A percentile compares a stretch with the other conserved stretches of the same genome.
These are phyloP conservation scores for Fraxinus latifolia DNA, from an alignment of 305 asterid species.

Conservation along the genomic window DNA sequence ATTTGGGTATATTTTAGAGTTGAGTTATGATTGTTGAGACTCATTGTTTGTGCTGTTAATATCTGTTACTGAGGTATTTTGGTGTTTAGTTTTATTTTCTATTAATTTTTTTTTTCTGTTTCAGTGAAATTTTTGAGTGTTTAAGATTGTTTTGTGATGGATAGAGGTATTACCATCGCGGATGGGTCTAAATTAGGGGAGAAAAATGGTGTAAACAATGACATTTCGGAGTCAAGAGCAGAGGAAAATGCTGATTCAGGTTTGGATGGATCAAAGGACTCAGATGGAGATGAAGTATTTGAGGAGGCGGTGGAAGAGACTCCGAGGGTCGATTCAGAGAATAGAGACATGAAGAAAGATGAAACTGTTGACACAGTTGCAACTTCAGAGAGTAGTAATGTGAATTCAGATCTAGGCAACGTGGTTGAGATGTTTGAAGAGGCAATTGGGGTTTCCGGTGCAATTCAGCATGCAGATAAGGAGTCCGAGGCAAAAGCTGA, in stretches of 20 bases:
- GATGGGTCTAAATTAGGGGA: slow-evolving; percentile 42
- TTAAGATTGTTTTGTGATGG: slow-evolving; percentile 53
- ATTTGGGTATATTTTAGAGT: not conserved
- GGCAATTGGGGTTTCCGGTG: slow-evolving; percentile 35
- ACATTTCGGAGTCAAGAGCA: slow-evolving; percentile 22
- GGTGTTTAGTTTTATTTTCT: not conserved
- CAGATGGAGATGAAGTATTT: slow-evolving; percentile 46
- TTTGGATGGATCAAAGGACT: slow-evolving; percentile 38
- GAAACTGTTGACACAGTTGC: slow-evolving; percentile 31
- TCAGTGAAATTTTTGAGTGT: slow-evolving; percentile 35
- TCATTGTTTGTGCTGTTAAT: not conserved
- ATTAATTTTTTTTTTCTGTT: slow-evolving; percentile 2
- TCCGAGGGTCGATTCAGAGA: slow-evolving; percentile 25
- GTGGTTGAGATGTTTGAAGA: slow-evolving; percentile 35
- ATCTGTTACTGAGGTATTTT: not conserved
- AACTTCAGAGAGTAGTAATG: slow-evolving; percentile 30
- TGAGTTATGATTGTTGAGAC: not conserved
- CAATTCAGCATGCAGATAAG: slow-evolving; percentile 23
- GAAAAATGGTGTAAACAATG: slow-evolving; percentile 32
- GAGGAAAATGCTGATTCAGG: slow-evolving; percentile 32
- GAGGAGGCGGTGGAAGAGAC: slow-evolving; percentile 46
- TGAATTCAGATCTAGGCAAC: slow-evolving; percentile 24
- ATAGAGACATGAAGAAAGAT: slow-evolving; percentile 1
- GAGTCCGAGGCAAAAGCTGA: slow-evolving; percentile 28
- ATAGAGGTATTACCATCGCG: slow-evolving; percentile 47